Percentiles rank a stretch among this genome's conserved stretches.
These are phyloP conservation scores for Candida nemodendra DNA, from an alignment of 805 yeast species.

Conservation along the genomic window DNA sequence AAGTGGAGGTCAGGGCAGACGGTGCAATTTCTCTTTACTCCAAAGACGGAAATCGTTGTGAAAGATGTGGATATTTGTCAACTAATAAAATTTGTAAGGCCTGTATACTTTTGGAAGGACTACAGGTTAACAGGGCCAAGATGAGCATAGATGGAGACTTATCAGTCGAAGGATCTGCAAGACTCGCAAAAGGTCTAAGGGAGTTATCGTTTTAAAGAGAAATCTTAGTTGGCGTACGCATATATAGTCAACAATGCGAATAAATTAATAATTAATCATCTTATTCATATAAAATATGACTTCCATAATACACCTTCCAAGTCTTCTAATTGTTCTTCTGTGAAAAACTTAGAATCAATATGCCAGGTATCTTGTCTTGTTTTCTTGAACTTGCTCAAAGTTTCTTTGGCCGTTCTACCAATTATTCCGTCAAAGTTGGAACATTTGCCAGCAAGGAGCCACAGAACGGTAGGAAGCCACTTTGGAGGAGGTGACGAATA, in stretches of 20 bases:
- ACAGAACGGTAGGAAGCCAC: constrained; percentile 80
- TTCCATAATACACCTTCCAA: constrained; percentile 93
- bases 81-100: constrained; percentile 91
- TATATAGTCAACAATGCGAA: no score
- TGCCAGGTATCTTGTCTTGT: constrained; percentile 97
- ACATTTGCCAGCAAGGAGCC: constrained; percentile 67
- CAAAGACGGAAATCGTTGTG: constrained; percentile 71
- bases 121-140: constrained; percentile 74
- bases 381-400: constrained; percentile 81
- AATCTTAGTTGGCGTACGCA: no score
- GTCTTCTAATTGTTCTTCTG: constrained; percentile 78
- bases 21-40: constrained; percentile 55
- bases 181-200: constrained; percentile 59
- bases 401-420: constrained; percentile 81
- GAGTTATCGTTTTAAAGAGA: constrained; percentile 51
- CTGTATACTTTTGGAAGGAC: constrained; percentile 80
- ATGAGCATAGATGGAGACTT: constrained; percentile 50
- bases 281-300: constrained; percentile 67
- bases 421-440: constrained; percentile 72
- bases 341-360: constrained; percentile 73
- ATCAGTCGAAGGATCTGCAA: constrained; percentile 63
- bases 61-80: constrained; percentile 87
- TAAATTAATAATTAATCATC: constrained; percentile 2
- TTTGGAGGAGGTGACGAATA: constrained; percentile 86
- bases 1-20: constrained; percentile 55